Percentiles rank a stretch among this genome's conserved stretches.
Evolutionary conservation across 2,329 filamentous ascomycete genomes (phyloP).

Genomic region (Amauroascus niger): DNA sequence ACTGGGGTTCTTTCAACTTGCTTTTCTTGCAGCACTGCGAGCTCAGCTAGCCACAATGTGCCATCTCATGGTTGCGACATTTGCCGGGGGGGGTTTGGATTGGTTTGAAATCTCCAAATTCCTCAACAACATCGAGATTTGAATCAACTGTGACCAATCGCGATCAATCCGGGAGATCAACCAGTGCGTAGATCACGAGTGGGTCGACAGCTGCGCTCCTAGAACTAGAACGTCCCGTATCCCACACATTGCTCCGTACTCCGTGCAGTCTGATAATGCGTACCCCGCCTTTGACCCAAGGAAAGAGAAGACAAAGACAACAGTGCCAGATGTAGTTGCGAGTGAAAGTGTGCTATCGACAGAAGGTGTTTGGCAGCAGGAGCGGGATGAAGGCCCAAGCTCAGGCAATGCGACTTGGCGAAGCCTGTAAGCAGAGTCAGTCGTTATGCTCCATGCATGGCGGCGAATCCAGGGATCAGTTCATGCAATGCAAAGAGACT

Average conservation of each 20-base stretch:
- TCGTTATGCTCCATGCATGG: no score
- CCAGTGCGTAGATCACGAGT: not conserved
- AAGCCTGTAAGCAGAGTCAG: no score
- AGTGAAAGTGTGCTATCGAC: no score
- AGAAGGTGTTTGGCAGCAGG: no score
- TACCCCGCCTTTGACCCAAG: not conserved
- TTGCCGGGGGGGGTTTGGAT: not conserved
- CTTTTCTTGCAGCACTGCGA: not conserved
- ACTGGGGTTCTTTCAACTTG: not conserved
- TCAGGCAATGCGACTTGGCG: no score
- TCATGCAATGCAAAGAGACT: no score
- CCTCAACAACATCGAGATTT: no score
- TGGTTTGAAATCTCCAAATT: no score
- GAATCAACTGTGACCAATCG: no score
- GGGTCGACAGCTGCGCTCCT: not conserved
- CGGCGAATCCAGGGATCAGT: no score
- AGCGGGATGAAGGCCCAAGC: no score
- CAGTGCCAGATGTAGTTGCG: no score
- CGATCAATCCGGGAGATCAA: not conserved
- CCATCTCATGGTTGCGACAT: not conserved
- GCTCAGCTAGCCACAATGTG: not conserved
- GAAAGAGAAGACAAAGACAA: not conserved
- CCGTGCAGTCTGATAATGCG: not conserved
- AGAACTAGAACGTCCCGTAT: not conserved
- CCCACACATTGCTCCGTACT: not conserved